Percentiles rank a stretch among this genome's conserved stretches.
Conservation (phyloP, 1,284 basidiomycete species). For the Leccinum fuscescens region DNA sequence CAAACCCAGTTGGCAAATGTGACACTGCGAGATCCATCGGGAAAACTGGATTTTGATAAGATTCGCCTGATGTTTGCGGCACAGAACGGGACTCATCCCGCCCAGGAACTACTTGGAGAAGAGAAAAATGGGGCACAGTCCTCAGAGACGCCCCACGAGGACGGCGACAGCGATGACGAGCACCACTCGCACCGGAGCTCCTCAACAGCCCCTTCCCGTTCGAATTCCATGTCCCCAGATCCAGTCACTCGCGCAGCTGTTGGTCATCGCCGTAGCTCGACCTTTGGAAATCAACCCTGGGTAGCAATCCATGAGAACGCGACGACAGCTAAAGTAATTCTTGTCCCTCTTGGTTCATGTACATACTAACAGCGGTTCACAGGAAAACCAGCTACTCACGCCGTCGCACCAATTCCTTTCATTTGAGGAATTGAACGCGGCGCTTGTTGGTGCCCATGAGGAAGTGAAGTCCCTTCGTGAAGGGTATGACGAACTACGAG, state of each 20-base stretch:
- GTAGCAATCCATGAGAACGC: conserved; percentile 8
- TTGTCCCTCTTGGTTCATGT: conserved; percentile 4
- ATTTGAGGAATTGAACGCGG: conserved; percentile 28
- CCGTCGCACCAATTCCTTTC: conserved; percentile 15
- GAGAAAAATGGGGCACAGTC: not conserved
- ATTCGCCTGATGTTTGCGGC: conserved; percentile 29
- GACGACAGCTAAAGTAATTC: conserved; percentile 11
- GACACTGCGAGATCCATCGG: conserved; percentile 27
- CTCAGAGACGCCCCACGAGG: not conserved
- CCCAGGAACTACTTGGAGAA: not conserved
- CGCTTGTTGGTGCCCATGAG: conserved; percentile 22
- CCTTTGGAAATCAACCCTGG: conserved; percentile 22
- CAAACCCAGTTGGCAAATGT: conserved; percentile 5
- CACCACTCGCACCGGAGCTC: conserved; percentile 9
- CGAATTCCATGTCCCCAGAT: conserved; percentile 20
- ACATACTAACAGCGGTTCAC: conserved; percentile 1
- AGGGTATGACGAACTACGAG: conserved; percentile 26
- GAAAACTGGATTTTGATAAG: conserved; percentile 33
- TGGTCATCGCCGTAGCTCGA: conserved; percentile 28
- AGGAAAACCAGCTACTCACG: conserved; percentile 12
- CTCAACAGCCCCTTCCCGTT: conserved; percentile 14
- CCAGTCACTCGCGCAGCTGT: not conserved
- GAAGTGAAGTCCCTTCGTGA: conserved; percentile 27
- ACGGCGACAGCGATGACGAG: conserved; percentile 24
- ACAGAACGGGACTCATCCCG: conserved; percentile 10